phyloP scores from a whole-genome alignment of 202 grass and related monocot species.

The Cymbopogon flexuosus region DNA sequence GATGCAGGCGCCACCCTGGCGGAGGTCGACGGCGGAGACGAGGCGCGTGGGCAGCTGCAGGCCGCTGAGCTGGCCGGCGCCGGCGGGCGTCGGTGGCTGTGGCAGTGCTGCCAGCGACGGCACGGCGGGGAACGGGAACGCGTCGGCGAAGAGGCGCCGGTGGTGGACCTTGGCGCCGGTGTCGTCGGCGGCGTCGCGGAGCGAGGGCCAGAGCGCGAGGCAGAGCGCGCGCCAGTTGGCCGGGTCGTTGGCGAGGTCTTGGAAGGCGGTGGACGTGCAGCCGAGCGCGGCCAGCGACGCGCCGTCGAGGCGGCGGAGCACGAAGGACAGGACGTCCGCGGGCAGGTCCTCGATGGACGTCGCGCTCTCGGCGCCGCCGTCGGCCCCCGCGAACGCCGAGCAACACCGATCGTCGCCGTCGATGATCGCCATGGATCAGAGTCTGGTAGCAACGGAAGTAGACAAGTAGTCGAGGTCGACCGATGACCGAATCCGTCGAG shows the following conservation, averaged over 20 bases:
- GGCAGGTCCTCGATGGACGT: conserved; percentile 60
- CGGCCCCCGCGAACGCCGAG: too few species aligned
- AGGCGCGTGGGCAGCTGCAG: conserved; percentile 35
- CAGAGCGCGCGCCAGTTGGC: conserved; percentile 52
- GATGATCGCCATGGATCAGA: too few species aligned
- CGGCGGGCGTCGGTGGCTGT: conserved; percentile 22
- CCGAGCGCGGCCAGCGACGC: conserved; percentile 44
- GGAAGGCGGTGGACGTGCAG: conserved; percentile 40
- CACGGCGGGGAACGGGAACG: conserved; percentile 44
- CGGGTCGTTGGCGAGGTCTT: conserved; percentile 39
- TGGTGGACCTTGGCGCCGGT: not conserved
- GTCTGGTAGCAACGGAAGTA: too few species aligned
- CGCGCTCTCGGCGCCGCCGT: not conserved
- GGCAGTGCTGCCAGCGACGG: not conserved
- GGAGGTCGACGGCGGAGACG: conserved; percentile 75
- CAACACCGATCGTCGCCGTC: too few species aligned
- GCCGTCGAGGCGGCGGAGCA: conserved; percentile 56
- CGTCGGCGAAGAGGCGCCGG: conserved; percentile 53
- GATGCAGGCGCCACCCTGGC: conserved; percentile 28
- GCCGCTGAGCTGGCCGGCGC: too few species aligned
- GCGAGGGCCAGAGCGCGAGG: conserved; percentile 57
- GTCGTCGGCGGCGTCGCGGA: conserved; percentile 1
- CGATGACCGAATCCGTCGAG: not conserved
- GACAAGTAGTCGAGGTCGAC: not conserved
- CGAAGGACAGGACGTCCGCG: conserved; percentile 42